Evolutionary conservation across 257 asterid genomes (phyloP).

Genomic region (Cruciata laevipes): DNA sequence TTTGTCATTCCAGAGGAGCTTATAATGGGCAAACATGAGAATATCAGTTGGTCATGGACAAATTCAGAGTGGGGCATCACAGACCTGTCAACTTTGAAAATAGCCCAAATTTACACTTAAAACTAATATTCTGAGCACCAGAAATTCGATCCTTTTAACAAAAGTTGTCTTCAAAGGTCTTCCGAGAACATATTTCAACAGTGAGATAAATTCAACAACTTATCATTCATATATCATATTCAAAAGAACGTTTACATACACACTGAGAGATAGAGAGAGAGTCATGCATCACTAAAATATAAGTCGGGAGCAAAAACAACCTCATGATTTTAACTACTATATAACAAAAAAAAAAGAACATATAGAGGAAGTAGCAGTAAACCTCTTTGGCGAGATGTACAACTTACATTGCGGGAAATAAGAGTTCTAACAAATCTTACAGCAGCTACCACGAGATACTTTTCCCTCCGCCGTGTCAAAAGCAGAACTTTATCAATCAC

Average conservation of each 20-base stretch:
- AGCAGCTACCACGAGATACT: conserved; percentile 85
- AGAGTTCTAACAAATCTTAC: conserved; percentile 85
- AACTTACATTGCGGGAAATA: conserved; percentile 84
- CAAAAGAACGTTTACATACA: too few species aligned
- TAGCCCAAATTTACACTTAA: neutral
- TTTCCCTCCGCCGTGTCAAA: conserved; percentile 84
- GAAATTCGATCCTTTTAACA: neutral
- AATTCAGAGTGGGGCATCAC: too few species aligned
- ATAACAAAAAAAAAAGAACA: neutral
- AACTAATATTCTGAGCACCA: neutral
- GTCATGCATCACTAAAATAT: too few species aligned
- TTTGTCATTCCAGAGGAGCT: neutral
- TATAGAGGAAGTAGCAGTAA: neutral
- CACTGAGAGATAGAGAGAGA: too few species aligned
- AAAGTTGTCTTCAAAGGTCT: neutral
- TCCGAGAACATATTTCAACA: too few species aligned
- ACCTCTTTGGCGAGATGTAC: conserved; percentile 12
- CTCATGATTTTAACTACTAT: neutral
- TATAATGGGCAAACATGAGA: neutral
- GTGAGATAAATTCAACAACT: too few species aligned
- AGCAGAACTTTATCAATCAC: conserved; percentile 75
- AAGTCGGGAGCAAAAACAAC: neutral
- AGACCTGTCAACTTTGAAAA: neutral
- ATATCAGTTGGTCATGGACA: neutral
- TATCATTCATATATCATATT: too few species aligned